Conservation (phyloP, 2,329 filamentous ascomycete species). For the Colletotrichum falcatum region DNA sequence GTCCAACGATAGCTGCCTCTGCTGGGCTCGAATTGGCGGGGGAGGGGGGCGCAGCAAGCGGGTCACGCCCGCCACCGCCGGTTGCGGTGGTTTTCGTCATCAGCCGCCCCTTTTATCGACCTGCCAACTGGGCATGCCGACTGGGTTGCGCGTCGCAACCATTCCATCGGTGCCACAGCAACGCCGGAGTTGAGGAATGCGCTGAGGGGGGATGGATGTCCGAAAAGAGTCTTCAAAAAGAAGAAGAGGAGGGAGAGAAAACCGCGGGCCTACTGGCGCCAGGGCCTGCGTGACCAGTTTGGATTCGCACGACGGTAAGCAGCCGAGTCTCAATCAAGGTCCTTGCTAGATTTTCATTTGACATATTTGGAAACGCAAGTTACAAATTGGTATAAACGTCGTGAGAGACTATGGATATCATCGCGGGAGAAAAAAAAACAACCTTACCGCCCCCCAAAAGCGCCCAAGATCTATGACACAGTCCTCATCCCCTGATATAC, state of each 20-base stretch:
- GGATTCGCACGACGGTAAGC: too few relatives aligned
- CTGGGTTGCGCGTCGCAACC: neutral
- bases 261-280: neutral
- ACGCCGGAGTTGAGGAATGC: neutral
- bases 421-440: neutral
- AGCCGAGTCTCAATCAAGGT: neutral
- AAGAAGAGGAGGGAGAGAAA: too few relatives aligned
- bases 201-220: neutral
- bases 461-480: neutral
- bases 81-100: neutral
- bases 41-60: too few relatives aligned
- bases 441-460: neutral
- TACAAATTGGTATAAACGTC: slow-evolving; percentile 10
- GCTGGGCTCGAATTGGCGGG: neutral
- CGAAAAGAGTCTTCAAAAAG: too few relatives aligned
- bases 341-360: neutral
- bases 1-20: neutral
- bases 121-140: neutral
- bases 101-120: neutral
- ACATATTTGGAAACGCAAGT: neutral
- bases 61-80: too few relatives aligned
- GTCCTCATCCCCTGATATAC: slow-evolving; percentile 29
- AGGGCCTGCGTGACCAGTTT: neutral
- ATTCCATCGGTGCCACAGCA: neutral
- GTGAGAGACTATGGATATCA: slow-evolving; percentile 14